phyloP scores from a whole-genome alignment of 2,329 filamentous ascomycete species.

The Epichloe hybrida region DNA sequence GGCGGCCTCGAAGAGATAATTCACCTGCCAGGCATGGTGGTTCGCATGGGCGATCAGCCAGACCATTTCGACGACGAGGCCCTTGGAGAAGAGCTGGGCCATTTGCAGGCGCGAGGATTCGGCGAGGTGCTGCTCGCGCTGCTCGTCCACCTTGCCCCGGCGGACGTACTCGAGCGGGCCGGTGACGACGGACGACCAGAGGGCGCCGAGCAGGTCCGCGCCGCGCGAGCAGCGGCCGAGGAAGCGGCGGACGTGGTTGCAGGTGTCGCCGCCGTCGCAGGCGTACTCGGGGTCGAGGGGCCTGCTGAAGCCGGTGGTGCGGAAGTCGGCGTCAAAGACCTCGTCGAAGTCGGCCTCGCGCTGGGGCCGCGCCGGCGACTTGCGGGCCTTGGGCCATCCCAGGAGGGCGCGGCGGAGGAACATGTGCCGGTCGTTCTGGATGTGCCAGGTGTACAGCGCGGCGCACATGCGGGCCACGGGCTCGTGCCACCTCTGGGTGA shows the following conservation, averaged over 20 bases:
- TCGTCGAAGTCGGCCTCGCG: constrained; percentile 18
- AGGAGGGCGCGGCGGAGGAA: constrained; percentile 18
- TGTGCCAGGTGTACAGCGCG: constrained; percentile 19
- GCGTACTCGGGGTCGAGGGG: constrained; percentile 6
- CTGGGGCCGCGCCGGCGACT: constrained; percentile 11
- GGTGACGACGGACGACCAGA: constrained; percentile 9
- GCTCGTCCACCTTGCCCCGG: constrained; percentile 8
- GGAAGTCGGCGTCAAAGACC: constrained; percentile 15
- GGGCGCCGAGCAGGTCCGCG: constrained; percentile 5
- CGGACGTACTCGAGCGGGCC: constrained; percentile 9
- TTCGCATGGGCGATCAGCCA: constrained; percentile 11
- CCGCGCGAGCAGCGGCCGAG: constrained; percentile 1
- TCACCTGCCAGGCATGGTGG: constrained; percentile 18
- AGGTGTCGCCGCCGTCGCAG: constrained; percentile 11
- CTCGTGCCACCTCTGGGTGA: constrained; percentile 19
- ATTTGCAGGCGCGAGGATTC: constrained; percentile 8
- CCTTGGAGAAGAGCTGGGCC: constrained; percentile 12
- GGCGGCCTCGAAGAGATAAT: constrained; percentile 18
- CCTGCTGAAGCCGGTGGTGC: constrained; percentile 15
- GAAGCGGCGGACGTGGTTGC: constrained; percentile 8
- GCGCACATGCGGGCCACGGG: constrained; percentile 19
- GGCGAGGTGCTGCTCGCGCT: constrained; percentile 6
- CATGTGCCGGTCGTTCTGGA: constrained; percentile 19
- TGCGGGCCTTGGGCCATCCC: constrained; percentile 17
- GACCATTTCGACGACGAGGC: constrained; percentile 8